These are phyloP conservation scores for Diospyros kaki DNA, from an alignment of 148 eudicot genomes.

Conservation along the genomic window DNA sequence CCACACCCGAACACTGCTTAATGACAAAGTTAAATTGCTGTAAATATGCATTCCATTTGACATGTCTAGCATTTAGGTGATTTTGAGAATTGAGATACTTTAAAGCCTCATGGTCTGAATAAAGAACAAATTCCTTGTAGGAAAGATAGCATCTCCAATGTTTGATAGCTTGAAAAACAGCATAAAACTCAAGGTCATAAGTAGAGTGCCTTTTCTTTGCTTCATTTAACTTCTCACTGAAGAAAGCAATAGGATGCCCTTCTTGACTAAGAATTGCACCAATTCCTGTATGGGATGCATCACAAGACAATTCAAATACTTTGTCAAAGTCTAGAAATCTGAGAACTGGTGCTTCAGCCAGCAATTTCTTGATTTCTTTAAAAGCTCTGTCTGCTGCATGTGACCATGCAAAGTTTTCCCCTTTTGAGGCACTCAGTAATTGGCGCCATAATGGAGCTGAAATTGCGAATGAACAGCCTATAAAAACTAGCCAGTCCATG, in stretches of 20 bases:
- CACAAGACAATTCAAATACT: background rate
- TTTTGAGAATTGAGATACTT: conserved; percentile 3
- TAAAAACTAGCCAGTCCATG: conserved; percentile 8
- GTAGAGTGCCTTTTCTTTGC: background rate
- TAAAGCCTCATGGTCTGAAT: conserved; percentile 9
- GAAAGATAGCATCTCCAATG: background rate
- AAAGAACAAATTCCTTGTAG: background rate
- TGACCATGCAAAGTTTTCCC: background rate
- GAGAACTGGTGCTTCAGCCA: background rate
- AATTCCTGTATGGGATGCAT: background rate
- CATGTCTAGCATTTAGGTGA: background rate
- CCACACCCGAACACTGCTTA: background rate
- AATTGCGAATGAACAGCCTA: conserved; percentile 2
- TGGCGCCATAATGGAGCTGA: conserved; percentile 8
- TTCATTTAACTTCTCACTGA: conserved; percentile 6
- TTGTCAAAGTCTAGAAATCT: background rate
- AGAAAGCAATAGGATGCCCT: background rate
- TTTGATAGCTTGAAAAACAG: background rate
- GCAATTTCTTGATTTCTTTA: background rate
- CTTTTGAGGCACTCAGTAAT: conserved; percentile 10
- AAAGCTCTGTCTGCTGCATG: background rate
- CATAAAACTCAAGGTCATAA: conserved; percentile 11
- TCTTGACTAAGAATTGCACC: background rate
- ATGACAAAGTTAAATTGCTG: background rate
- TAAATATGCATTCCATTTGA: conserved; percentile 1